A percentile compares a stretch with the other conserved stretches of the same genome.
phyloP scores from a whole-genome alignment of 768 basidiomycete genomes.

The Tubosaeta sp. region DNA sequence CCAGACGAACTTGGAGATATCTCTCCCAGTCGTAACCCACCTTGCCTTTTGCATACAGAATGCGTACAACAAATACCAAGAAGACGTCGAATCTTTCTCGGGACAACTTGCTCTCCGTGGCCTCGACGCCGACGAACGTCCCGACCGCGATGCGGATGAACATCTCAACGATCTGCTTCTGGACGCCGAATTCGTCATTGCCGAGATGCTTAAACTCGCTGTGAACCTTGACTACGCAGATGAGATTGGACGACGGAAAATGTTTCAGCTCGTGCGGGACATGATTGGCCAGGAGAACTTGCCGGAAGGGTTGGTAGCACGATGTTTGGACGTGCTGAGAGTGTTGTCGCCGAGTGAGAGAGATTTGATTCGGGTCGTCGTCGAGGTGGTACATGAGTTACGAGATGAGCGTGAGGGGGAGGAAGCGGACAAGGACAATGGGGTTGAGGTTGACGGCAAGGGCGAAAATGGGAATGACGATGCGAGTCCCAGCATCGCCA shows the following conservation, averaged over 20 bases:
- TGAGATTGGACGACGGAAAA: constrained; percentile 84
- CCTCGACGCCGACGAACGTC: constrained; percentile 34
- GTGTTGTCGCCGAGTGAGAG: constrained; percentile 68
- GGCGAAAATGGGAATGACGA: constrained; percentile 3
- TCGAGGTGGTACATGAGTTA: constrained; percentile 82
- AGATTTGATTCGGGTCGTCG: constrained; percentile 83
- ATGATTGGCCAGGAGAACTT: constrained; percentile 75
- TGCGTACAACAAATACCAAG: constrained; percentile 62
- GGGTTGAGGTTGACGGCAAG: constrained; percentile 30
- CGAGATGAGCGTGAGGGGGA: constrained; percentile 42
- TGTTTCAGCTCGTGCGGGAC: constrained; percentile 80
- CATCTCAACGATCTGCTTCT: constrained; percentile 34
- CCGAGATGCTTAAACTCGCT: constrained; percentile 76
- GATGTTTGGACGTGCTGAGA: constrained; percentile 80
- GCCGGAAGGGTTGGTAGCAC: constrained; percentile 63
- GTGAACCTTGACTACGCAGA: constrained; percentile 86
- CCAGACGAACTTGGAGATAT: constrained; percentile 56
- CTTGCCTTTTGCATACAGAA: constrained; percentile 74
- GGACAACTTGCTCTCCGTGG: constrained; percentile 30
- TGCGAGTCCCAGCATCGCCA: neutral
- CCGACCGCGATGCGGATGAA: constrained; percentile 43
- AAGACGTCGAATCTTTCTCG: constrained; percentile 38
- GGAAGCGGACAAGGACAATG: constrained; percentile 35
- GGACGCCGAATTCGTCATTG: constrained; percentile 57
- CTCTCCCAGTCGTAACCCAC: constrained; percentile 79